Evolutionary conservation across 2,329 filamentous ascomycete species (phyloP).

Genomic region (Botrytis byssoidea): DNA sequence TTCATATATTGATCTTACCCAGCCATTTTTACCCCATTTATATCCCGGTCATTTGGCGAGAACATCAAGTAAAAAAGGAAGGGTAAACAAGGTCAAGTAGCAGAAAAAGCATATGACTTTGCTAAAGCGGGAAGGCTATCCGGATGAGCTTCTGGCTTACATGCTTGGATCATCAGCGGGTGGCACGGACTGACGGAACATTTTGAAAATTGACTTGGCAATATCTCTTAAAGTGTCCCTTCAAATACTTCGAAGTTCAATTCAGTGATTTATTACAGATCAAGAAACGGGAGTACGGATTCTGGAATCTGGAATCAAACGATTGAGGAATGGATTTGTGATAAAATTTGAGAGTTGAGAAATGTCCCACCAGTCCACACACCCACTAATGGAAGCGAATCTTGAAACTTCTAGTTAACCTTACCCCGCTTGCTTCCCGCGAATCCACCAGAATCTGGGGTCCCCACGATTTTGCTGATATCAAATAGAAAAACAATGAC

Average conservation of each 20-base stretch:
- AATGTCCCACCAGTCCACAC: background rate
- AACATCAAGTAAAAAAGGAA: background rate
- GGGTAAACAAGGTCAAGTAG: background rate
- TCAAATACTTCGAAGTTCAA: background rate
- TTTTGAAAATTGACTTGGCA: background rate
- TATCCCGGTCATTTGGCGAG: background rate
- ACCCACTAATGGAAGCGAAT: background rate
- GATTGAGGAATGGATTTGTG: background rate
- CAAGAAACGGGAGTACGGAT: background rate
- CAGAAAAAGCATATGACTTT: background rate
- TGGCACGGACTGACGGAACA: background rate
- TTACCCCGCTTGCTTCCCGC: background rate
- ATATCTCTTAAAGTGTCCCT: background rate
- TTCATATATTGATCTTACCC: background rate
- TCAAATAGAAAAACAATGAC: background rate
- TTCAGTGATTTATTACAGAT: background rate
- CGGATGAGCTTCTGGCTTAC: background rate
- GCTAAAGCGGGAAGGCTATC: background rate
- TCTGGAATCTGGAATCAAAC: background rate
- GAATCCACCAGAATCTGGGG: conserved; percentile 11
- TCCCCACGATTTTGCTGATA: background rate
- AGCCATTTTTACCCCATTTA: background rate
- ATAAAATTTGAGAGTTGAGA: background rate
- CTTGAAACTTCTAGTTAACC: background rate
- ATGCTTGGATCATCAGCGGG: background rate